phyloP scores from a whole-genome alignment of 257 asterid species.

The Solanum appendiculatum region DNA sequence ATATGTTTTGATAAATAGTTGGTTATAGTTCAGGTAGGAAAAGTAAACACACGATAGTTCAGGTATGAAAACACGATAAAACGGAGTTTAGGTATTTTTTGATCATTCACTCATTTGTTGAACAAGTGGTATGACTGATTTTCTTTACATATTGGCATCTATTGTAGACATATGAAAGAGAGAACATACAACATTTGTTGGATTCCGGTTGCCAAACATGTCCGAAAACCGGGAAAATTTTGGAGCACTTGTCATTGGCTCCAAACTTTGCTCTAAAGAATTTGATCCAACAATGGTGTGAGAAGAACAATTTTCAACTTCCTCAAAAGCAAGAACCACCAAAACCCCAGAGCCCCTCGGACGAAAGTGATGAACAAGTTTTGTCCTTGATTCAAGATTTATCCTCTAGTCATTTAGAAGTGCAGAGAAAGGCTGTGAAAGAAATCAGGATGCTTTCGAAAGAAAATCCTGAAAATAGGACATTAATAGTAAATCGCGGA shows the following conservation, averaged over 20 bases:
- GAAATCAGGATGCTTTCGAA: conserved; percentile 50
- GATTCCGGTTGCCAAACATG: conserved; percentile 53
- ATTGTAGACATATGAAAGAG: conserved; percentile 74
- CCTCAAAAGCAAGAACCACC: conserved; percentile 17
- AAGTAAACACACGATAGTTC: background rate
- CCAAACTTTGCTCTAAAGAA: conserved; percentile 65
- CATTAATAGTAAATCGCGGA: conserved; percentile 43
- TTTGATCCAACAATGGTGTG: conserved; percentile 71
- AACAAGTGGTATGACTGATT: background rate
- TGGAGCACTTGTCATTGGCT: conserved; percentile 37
- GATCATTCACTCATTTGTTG: background rate
- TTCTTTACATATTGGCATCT: background rate
- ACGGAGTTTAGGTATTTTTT: background rate
- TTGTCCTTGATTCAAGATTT: background rate
- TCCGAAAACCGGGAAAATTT: conserved; percentile 57
- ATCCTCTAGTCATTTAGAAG: background rate
- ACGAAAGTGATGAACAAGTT: background rate
- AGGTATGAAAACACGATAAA: background rate
- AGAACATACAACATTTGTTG: conserved; percentile 69
- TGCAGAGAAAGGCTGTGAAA: background rate
- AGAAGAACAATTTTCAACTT: conserved; percentile 44
- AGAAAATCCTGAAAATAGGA: conserved; percentile 50
- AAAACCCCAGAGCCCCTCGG: background rate
- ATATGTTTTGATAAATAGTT: background rate
- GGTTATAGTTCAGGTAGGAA: background rate